A percentile compares a stretch with the other conserved stretches of the same genome.
phyloP scores from a whole-genome alignment of 345 rosid genomes.

The Arabis alpina region DNA sequence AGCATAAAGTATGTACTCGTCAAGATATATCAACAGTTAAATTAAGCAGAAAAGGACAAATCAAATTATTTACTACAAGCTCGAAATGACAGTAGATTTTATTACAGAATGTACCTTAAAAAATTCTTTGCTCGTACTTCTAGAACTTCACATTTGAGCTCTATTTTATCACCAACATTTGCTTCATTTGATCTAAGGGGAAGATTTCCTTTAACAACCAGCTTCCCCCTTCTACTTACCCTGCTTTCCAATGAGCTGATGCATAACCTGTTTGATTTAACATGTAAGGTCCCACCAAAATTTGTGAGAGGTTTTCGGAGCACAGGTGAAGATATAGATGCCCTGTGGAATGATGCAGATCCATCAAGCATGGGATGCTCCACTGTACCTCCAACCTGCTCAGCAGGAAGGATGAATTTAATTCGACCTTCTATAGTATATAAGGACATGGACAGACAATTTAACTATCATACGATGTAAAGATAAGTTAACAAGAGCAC shows the following conservation, averaged over 20 bases:
- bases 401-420: constrained; percentile 31
- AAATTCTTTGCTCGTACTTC: constrained; percentile 96
- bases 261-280: constrained; percentile 87
- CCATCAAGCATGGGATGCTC: constrained; percentile 92
- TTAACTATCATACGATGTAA: background rate
- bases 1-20: background rate
- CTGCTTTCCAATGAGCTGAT: constrained; percentile 81
- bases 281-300: constrained; percentile 82
- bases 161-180: constrained; percentile 69
- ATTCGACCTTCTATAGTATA: background rate
- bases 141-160: constrained; percentile 92
- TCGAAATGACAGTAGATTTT: constrained; percentile 1
- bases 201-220: constrained; percentile 80
- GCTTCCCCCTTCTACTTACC: constrained; percentile 90
- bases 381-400: constrained; percentile 93
- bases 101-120: constrained; percentile 57
- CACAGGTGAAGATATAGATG: constrained; percentile 87
- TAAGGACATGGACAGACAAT: constrained; percentile 2
- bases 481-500: background rate
- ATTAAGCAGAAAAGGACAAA: background rate
- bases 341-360: constrained; percentile 89
- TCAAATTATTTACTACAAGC: constrained; percentile 10
- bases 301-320: constrained; percentile 90
- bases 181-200: constrained; percentile 88
- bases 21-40: background rate